phyloP scores from a whole-genome alignment of 2,329 filamentous ascomycete species.

The Nothopassalora personata region DNA sequence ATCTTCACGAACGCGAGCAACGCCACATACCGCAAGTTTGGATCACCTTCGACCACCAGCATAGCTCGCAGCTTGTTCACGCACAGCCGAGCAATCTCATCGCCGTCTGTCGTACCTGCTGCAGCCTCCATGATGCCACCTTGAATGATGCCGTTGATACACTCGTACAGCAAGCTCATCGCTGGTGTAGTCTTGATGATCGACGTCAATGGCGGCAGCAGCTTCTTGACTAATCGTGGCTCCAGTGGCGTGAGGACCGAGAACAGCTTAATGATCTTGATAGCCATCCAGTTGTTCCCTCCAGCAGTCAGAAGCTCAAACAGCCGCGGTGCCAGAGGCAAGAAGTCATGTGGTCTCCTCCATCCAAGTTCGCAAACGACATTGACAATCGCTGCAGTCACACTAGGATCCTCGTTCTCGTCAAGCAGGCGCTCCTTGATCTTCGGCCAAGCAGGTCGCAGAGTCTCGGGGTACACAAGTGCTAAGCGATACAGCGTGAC shows the following conservation, averaged over 20 bases:
- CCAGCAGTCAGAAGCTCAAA: slow-evolving; percentile 90
- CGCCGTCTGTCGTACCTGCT: slow-evolving; percentile 72
- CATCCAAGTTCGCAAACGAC: slow-evolving; percentile 94
- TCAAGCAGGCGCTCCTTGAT: slow-evolving; percentile 93
- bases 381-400: slow-evolving; percentile 93
- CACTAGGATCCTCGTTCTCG: slow-evolving; percentile 80
- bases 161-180: slow-evolving; percentile 98
- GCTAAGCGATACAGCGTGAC: slow-evolving; percentile 91
- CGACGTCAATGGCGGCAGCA: slow-evolving; percentile 82
- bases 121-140: slow-evolving; percentile 84
- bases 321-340: slow-evolving; percentile 82
- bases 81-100: slow-evolving; percentile 88
- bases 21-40: slow-evolving; percentile 96
- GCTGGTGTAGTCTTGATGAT: slow-evolving; percentile 92
- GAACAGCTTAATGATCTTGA: slow-evolving; percentile 98
- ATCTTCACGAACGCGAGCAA: slow-evolving; percentile 94
- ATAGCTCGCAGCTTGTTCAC: slow-evolving; percentile 90
- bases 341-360: slow-evolving; percentile 87
- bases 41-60: slow-evolving; percentile 88
- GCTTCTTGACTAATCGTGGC: slow-evolving; percentile 82
- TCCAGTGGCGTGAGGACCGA: slow-evolving; percentile 89
- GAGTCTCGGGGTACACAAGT: slow-evolving; percentile 90
- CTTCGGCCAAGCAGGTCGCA: slow-evolving; percentile 91
- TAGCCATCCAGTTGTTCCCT: slow-evolving; percentile 99
- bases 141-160: slow-evolving; percentile 96